Conservation (phyloP, 352 stramenopile species). For the Phytopythium boreale region DNA sequence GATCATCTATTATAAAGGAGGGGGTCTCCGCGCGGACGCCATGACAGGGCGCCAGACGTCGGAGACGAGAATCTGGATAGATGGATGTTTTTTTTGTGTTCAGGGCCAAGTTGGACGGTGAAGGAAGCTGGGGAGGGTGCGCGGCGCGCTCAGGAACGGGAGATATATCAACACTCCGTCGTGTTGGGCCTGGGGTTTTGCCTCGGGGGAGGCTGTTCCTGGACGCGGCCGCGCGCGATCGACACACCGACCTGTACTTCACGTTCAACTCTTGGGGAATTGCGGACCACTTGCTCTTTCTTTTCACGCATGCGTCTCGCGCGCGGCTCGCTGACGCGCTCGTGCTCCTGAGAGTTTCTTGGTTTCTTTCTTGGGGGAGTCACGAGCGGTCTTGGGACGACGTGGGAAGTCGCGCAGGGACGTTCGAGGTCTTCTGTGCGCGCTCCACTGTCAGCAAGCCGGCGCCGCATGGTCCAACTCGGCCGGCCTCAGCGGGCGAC, state of each 20-base stretch:
- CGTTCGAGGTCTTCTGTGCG: slow-evolving; percentile 1
- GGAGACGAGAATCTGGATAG: not conserved
- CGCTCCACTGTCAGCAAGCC: slow-evolving; percentile 3
- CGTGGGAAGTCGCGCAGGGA: not conserved
- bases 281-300: slow-evolving; percentile 3
- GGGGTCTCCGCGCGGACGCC: not conserved
- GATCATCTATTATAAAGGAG: too few species aligned
- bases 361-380: not conserved
- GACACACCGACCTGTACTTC: slow-evolving; percentile 37
- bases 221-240: slow-evolving; percentile 22
- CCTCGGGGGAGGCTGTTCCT: slow-evolving; percentile 11
- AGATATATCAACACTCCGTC: slow-evolving; percentile 30
- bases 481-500: not conserved
- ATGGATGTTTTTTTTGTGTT: not conserved
- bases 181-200: slow-evolving; percentile 22
- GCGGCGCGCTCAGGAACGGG: slow-evolving; percentile 14
- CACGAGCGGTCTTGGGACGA: not conserved
- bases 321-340: slow-evolving; percentile 4
- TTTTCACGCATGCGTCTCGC: not conserved
- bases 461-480: slow-evolving; percentile 7
- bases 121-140: slow-evolving; percentile 16
- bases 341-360: not conserved
- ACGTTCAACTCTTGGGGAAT: slow-evolving; percentile 8
- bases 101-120: slow-evolving; percentile 25
- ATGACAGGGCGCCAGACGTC: not conserved